Evolutionary conservation across 169 alveolate genomes (phyloP).

Genomic region (Plasmodium inui): DNA sequence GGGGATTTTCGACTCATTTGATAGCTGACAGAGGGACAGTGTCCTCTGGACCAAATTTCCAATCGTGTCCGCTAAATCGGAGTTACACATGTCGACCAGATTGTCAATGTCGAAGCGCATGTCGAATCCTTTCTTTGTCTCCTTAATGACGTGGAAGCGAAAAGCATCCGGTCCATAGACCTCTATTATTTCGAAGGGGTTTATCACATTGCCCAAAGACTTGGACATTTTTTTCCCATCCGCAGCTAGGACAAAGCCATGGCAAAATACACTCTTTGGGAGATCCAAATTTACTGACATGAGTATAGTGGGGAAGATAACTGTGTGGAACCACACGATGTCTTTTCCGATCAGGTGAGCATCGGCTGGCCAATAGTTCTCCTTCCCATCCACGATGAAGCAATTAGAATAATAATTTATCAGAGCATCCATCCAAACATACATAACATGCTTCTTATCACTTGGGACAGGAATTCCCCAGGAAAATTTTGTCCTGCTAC

Average conservation of each 20-base stretch:
- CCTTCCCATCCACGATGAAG: constrained; percentile 78
- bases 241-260: constrained; percentile 94
- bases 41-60: constrained; percentile 89
- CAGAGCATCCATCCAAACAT: constrained; percentile 96
- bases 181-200: constrained; percentile 86
- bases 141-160: constrained; percentile 85
- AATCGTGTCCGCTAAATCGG: constrained; percentile 89
- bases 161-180: constrained; percentile 82
- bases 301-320: constrained; percentile 92
- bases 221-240: constrained; percentile 96
- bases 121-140: constrained; percentile 85
- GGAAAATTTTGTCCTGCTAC: constrained; percentile 90
- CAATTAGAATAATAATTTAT: constrained; percentile 89
- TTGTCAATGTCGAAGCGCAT: constrained; percentile 83
- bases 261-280: constrained; percentile 92
- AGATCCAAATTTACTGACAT: constrained; percentile 86
- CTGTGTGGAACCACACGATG: constrained; percentile 94
- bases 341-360: constrained; percentile 91
- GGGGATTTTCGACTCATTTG: constrained; percentile 85
- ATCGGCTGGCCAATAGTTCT: constrained; percentile 84
- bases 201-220: constrained; percentile 91
- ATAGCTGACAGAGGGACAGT: constrained; percentile 81
- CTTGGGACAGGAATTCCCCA: constrained; percentile 95
- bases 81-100: constrained; percentile 85
- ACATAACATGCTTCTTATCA: constrained; percentile 92